Base-by-base conservation (phyloP, 2,329 filamentous ascomycete species). In the Aspergillus fumigatus region DNA sequence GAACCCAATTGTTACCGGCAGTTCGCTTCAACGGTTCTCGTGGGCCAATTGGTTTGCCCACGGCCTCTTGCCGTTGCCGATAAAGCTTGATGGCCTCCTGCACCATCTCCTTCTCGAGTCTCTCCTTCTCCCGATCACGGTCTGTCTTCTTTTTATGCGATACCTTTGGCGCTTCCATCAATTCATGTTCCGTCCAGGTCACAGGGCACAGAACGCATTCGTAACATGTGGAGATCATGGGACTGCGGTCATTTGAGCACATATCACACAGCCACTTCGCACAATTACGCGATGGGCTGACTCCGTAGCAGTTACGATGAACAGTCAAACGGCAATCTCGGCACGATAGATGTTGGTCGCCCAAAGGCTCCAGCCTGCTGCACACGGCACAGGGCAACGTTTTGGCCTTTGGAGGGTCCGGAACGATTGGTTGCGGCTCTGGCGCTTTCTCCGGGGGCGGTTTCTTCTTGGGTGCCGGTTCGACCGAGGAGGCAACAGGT, bases 1-100 rank as follows among this genome's bases (percentile, higher is more conserved):
- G 94, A 17, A 97, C 90, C 94, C 94, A 99, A 69, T 97, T 97
- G 76, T 97, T 97, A 70, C 95, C 92, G 3, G 89, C 90, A 0
- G 94, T 99, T 50, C 90, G 86, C 76, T 99, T 99, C 60, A 99
- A 79, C 3, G 94, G 88, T 71, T 97, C 94, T 50, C 94, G 85
- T 26, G 94, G 94, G 62, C 90, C 84, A 38, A 88, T 75, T 1
- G 94, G 93, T 50, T 92, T 88, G 64, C 92, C 91, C 66, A 88
- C 85, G 59, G 93, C 88, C 68, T 90, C 85, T 74, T 99, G 93
- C 68, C 85, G 87, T 70, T 88, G 88, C 43, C 85, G 85, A 72
- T 96, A 96, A 55, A 87, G 87, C n/a, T 93, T 88, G 51, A 87
- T 88, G 7, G 88, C 88, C 64, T 88, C 89, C 53, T 86, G 82